Evolutionary conservation across 2,329 filamentous ascomycete genomes (phyloP), one percentile per base, ranked within the genome.

Genomic region (Cladosporium halotolerans): DNA sequence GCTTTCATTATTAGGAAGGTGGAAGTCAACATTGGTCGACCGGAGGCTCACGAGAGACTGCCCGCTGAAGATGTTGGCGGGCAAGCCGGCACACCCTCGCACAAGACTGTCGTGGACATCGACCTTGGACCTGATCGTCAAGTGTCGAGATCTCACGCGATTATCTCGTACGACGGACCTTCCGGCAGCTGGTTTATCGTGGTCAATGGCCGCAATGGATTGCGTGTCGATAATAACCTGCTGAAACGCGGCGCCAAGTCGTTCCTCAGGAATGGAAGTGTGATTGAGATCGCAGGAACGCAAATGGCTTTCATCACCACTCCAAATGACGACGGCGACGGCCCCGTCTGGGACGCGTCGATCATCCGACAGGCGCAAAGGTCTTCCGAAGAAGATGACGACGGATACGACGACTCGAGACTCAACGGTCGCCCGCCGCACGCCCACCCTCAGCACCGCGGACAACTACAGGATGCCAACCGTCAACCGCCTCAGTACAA

Each of bases 271-370:
- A 96, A 91, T 63, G 93, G 93, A 54, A 85, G 92, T 67, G 89
- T 97, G 41, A 85, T 99, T 54, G 90, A 96, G 66, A 88, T 97
- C 65, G 87, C 86, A 62, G 88, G 88, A 50, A 88, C 93, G 1
- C 92, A 99, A 74, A 99, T 99, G 93, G 92, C 97, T 78, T 99
- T 99, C 70, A 89, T 96, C 45, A 81, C 95, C n/a, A 92, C 93
- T 0, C 83, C 81, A 87, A 64, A 79, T 79, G 18, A 80, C 74
- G 63, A 90, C 86, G 65, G 79, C 88, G 80, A 87, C 61, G 83
- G 87, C 43, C 84, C 86, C 32, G 79, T 82, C 23, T 73, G 84
- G 64, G 68, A 69, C 54, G 68, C 65, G 32, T 66, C 68, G 5
- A 69, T 70, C 54, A 62, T 70, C 32, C 63, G 63, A 36, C 68